These are phyloP conservation scores for Blastobotrys ciferrii DNA, from an alignment of 1,139 yeast species.

Conservation along the genomic window DNA sequence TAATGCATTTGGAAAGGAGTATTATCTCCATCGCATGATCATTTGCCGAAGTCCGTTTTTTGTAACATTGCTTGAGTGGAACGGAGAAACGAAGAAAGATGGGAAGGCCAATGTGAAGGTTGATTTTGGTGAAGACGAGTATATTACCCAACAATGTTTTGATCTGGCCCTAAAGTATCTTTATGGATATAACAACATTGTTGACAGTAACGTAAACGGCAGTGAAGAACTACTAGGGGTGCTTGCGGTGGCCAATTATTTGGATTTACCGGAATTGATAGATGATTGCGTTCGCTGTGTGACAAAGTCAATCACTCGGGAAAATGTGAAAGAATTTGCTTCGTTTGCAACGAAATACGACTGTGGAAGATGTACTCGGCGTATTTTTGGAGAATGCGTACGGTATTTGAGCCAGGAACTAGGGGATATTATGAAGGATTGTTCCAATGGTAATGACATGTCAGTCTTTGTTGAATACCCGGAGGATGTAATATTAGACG, in stretches of 20 bases:
- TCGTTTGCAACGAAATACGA: constrained; percentile 43
- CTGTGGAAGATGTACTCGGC: constrained; percentile 46
- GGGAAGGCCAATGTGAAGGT: constrained; percentile 29
- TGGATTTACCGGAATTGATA: constrained; percentile 46
- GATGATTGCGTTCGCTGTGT: constrained; percentile 44
- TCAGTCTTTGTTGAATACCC: constrained; percentile 50
- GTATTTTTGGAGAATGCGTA: constrained; percentile 46
- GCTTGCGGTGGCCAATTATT: constrained; percentile 50
- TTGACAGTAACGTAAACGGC: constrained; percentile 35
- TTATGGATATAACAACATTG: constrained; percentile 45
- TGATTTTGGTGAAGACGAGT: constrained; percentile 41
- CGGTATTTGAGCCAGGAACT: too few relatives aligned
- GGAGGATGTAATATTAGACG: constrained; percentile 41
- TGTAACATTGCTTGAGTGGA: constrained; percentile 42
- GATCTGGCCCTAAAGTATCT: constrained; percentile 46
- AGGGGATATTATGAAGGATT: too few relatives aligned
- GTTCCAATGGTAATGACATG: constrained; percentile 48
- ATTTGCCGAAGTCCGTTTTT: constrained; percentile 49
- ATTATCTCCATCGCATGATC: constrained; percentile 46
- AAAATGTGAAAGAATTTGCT: constrained; percentile 40
- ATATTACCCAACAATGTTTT: constrained; percentile 45
- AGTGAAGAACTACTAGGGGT: constrained; percentile 38
- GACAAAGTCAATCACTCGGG: constrained; percentile 37
- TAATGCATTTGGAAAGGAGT: constrained; percentile 45
- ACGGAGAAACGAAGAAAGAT: constrained; percentile 29